Percentiles rank a stretch among this genome's conserved stretches.
These are phyloP conservation scores for Solanum habrochaites DNA, from an alignment of 257 asterid genomes.

Conservation along the genomic window DNA sequence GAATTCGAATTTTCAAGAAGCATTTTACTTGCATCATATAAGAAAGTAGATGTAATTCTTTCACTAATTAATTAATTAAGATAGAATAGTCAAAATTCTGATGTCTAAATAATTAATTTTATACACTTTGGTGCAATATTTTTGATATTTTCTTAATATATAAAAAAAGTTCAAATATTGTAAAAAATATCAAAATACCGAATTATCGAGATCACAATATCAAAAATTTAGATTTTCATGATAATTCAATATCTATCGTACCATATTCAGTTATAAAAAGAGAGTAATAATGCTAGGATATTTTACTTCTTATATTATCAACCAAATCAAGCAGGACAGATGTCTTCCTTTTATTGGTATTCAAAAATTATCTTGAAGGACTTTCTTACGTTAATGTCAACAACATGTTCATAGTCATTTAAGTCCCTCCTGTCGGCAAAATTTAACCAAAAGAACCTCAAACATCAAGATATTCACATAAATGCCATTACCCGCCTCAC, in stretches of 20 bases:
- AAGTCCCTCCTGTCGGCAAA: neutral
- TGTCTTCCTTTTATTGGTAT: neutral
- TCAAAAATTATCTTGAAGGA: neutral
- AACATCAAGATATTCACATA: neutral
- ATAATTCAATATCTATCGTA: neutral
- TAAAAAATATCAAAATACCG: no score
- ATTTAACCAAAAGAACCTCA: neutral
- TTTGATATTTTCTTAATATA: no score
- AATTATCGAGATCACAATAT: no score
- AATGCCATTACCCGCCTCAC: slow-evolving; percentile 2
- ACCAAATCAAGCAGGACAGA: neutral
- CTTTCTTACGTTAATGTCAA: neutral
- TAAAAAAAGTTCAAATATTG: no score
- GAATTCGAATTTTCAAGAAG: neutral
- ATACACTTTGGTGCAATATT: no score
- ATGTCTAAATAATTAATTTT: no score
- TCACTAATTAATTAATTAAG: no score
- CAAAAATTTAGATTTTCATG: neutral
- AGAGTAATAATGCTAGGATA: neutral
- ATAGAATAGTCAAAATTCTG: no score
- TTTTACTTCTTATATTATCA: neutral
- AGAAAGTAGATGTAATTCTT: no score
- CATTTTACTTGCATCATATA: no score
- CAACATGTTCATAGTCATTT: neutral
- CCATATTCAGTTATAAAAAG: neutral